Base-by-base conservation (phyloP, 2,329 filamentous ascomycete genomes). In the Clarireedia homoeocarpa region DNA sequence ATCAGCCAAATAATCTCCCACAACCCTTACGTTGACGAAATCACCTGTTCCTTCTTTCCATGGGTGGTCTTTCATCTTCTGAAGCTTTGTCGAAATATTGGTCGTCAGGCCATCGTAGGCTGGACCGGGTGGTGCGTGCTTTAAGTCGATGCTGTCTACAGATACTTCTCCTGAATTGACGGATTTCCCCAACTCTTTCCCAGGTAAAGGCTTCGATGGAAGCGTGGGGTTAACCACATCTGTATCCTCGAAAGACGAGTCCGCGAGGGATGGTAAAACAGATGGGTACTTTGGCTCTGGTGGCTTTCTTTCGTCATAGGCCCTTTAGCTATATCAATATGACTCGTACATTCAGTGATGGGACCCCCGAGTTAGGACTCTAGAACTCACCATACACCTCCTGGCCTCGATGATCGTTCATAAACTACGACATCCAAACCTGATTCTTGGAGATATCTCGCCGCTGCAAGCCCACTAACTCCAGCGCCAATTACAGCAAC, bases 401-500 rank as follows among this genome's bases (percentile, higher is more conserved):
- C 80, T n/a, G 75, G 72, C 15, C 70, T 73, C 53, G 70, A 70
- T 4, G 73, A 76, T 53, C 81, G 71, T 59, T 84, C 80, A 59
- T 78, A 82, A 0, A 83, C 73, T 0, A 73, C 76, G 1, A 81
- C 76, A 7, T 80, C 71, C 4, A 78, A 54, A 0, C 74, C 76
- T 6, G 69, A 68, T 47, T 67, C 66, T 27, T 71, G 68, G n/a
- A 79, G 67, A 67, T 79, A 74, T 15, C 71, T 71, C 30, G 75
- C 76, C 46, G 74, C 68, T 2, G 72, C 69, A 5, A 80, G 71
- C 23, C 77, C 77, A 57, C 74, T 77, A 36, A 80, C 74, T 3
- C 77, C 76, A n/a, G 77, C 76, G 24, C 77, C 77, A 45, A 80
- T 74, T 1, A 80, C 71, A 9, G 74, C 77, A 3, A 77, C 73